Evolutionary conservation across 2,329 filamentous ascomycete genomes (phyloP).

Genomic region (Epichloe coenophiala): DNA sequence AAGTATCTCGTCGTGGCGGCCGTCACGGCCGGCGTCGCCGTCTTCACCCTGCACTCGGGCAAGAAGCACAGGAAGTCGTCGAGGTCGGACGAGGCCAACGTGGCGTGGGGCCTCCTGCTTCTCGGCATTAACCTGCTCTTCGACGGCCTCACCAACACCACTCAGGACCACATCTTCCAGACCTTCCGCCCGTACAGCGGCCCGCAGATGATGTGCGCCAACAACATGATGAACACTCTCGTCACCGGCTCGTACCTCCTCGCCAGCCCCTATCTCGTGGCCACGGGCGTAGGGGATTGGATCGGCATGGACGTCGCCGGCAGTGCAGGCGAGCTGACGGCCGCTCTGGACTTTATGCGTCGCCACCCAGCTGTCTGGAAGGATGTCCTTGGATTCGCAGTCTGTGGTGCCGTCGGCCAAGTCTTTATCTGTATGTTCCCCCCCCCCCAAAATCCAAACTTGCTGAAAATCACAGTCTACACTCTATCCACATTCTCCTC

Average conservation of each 20-base stretch:
- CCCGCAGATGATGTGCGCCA: conserved; percentile 98
- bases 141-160: conserved; percentile 90
- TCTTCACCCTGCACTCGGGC: conserved; percentile 81
- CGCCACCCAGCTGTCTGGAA: conserved; percentile 70
- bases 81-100: conserved; percentile 40
- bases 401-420: conserved; percentile 84
- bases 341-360: conserved; percentile 69
- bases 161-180: conserved; percentile 86
- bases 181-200: conserved; percentile 71
- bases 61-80: conserved; percentile 34
- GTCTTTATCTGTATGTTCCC: conserved; percentile 69
- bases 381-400: conserved; percentile 80
- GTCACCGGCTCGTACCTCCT: conserved; percentile 68
- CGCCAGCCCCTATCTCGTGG: conserved; percentile 65
- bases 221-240: conserved; percentile 75
- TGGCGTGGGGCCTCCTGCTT: conserved; percentile 67
- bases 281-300: conserved; percentile 49
- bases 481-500: conserved; percentile 87
- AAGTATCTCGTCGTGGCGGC: conserved; percentile 90
- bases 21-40: conserved; percentile 82
- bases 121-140: conserved; percentile 84
- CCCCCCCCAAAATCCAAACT: conserved; percentile 9
- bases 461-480: conserved; percentile 46
- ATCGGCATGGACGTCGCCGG: conserved; percentile 52
- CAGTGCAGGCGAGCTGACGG: conserved; percentile 60